Conservation (phyloP, 2,329 filamentous ascomycete genomes). For the Fusarium beomiforme region DNA sequence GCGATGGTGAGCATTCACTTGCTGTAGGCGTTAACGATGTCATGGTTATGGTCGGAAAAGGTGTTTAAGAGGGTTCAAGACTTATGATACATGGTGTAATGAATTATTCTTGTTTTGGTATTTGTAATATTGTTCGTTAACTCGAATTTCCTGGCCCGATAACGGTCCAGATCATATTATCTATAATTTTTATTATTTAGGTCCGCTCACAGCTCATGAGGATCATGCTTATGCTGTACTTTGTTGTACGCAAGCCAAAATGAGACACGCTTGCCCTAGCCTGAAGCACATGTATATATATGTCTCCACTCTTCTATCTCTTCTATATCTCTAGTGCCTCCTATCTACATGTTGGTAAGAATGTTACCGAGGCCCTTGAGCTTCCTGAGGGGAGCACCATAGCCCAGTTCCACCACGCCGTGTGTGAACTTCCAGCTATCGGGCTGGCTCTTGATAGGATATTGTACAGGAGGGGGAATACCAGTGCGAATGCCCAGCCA, state of each 20-base stretch:
- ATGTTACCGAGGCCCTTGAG: slow-evolving; percentile 53
- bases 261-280: neutral
- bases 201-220: slow-evolving; percentile 9
- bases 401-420: slow-evolving; percentile 70
- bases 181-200: neutral
- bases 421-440: slow-evolving; percentile 73
- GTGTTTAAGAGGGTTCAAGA: slow-evolving; percentile 4
- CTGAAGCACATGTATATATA: neutral
- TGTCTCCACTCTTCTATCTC: neutral
- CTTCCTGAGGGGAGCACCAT: slow-evolving; percentile 57
- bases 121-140: neutral
- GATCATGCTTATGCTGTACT: neutral
- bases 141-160: neutral
- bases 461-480: slow-evolving; percentile 83
- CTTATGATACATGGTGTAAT: slow-evolving; percentile 9
- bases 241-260: neutral
- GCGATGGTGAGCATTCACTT: slow-evolving; percentile 19
- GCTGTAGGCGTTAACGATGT: neutral
- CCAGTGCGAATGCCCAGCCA: slow-evolving; percentile 74
- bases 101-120: neutral
- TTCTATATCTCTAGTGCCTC: neutral
- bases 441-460: slow-evolving; percentile 76
- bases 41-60: neutral
- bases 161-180: neutral
- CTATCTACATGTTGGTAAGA: slow-evolving; percentile 53